Evolutionary conservation across 345 rosid genomes (phyloP).

Genomic region (Aquilaria yunnanensis): DNA sequence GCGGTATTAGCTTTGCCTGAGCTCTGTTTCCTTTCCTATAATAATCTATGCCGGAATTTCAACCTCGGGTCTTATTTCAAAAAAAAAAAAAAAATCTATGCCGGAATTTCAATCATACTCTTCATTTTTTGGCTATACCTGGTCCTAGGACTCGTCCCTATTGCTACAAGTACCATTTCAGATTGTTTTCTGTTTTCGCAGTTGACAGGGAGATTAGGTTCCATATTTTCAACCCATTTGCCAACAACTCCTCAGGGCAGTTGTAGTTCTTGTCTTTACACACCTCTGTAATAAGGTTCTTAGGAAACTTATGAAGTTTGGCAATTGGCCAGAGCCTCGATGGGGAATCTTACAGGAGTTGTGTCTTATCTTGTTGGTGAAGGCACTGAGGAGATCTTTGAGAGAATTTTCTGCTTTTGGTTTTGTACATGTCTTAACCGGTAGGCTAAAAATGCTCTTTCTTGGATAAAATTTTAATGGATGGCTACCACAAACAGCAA

Average conservation of each 20-base stretch:
- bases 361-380: not conserved
- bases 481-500: not conserved
- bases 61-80: not conserved
- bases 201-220: too few species aligned
- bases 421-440: too few species aligned
- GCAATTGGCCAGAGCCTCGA: not conserved
- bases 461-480: too few species aligned
- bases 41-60: conserved; percentile 6
- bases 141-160: too few species aligned
- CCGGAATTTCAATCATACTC: conserved; percentile 5
- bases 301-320: not conserved
- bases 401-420: too few species aligned
- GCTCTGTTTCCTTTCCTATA: conserved; percentile 25
- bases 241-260: too few species aligned
- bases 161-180: too few species aligned
- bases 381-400: not conserved
- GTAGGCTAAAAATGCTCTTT: too few species aligned
- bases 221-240: too few species aligned
- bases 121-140: not conserved
- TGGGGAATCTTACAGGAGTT: not conserved
- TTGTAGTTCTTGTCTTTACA: too few species aligned
- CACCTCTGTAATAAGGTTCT: not conserved
- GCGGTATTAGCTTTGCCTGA: conserved; percentile 38
- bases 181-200: too few species aligned
- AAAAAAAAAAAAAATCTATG: not conserved